Base-by-base conservation (phyloP, 306 rosid species). In the Glycine latifolia region DNA sequence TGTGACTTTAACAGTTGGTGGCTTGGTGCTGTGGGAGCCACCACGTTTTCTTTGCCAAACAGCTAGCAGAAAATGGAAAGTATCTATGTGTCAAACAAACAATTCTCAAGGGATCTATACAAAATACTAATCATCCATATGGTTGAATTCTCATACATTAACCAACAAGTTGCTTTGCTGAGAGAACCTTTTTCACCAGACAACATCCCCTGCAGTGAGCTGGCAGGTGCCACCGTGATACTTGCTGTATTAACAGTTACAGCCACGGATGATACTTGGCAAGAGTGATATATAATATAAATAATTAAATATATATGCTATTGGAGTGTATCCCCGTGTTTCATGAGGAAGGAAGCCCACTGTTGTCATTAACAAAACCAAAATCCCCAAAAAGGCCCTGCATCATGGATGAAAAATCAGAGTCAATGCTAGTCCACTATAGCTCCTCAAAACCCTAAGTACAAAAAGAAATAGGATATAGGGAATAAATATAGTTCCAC, bases 341-440 rank as follows among this genome's bases (percentile, higher is more conserved):
- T 81, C 89, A 84, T 84, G 88, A 67, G 78, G 94, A 76, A 76
- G 82, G 73, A 52, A 26, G 80, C 86, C 65, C 84, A 74, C 76
- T 87, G 37, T 80, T 79, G 70, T 86, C 85, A 52, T 72, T 85
- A 26, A 82, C 73, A 75, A 95, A 95, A 52, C 97, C 99, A 33
- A 91, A 91, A 86, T 93, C 85, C 75, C 91, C 87, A 26, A 90
- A 91, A 49, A 92, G 88, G 54, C 90, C 97, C 98, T 93, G 92
- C 84, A 82, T 69, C 50, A 80, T 72, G 35, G 56, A 77, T 71
- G 80, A 74, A 26, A 79, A 76, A 9, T 62, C 67, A 47, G 47
- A 14, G 10, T 47, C 52, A 83, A 75, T 80, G 56, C 67, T 83
- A 8, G 47, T 52, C 37, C 33, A 66, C 8, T 55, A 3, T 67